A percentile compares a stretch with the other conserved stretches of the same genome.
Conservation (phyloP, 768 basidiomycete genomes). For the Megacollybia marginata region DNA sequence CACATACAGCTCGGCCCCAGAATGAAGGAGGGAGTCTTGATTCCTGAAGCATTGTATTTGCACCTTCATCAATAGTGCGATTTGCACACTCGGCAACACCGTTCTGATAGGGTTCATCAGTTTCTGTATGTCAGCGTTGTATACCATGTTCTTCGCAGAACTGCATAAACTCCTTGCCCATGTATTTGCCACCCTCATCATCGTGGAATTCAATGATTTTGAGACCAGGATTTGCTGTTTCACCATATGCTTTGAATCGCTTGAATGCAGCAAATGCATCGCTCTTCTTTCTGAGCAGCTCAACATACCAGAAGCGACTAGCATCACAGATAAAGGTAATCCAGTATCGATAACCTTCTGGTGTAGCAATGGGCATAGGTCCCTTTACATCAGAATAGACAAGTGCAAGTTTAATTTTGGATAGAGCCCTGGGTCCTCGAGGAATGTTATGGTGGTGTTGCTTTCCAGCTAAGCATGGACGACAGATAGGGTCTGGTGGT, state of each 20-base stretch:
- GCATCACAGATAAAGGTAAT: constrained; percentile 12
- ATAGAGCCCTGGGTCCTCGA: too few species aligned
- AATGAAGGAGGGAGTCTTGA: constrained; percentile 1
- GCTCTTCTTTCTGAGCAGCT: constrained; percentile 8
- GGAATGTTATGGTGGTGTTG: background rate
- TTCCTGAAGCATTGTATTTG: constrained; percentile 14
- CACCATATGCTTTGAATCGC: constrained; percentile 14
- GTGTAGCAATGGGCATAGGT: constrained; percentile 8
- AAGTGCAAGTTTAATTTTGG: too few species aligned
- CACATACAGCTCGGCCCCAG: constrained; percentile 1
- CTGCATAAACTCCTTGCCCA: background rate
- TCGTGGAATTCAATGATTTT: background rate
- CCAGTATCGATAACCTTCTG: constrained; percentile 12
- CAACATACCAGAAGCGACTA: constrained; percentile 1
- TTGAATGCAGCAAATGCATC: constrained; percentile 11
- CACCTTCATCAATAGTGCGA: constrained; percentile 14
- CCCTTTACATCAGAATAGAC: constrained; percentile 14
- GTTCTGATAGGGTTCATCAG: constrained; percentile 22
- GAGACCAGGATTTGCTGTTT: constrained; percentile 1
- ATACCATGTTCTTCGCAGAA: background rate
- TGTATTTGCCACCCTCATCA: background rate
- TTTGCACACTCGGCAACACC: constrained; percentile 28
- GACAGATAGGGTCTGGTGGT: background rate
- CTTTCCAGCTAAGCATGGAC: background rate
- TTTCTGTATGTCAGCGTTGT: constrained; percentile 4